A percentile compares a stretch with the other conserved stretches of the same genome.
These are phyloP conservation scores for Mrakiaceae sp. DNA, from an alignment of 1,284 basidiomycete genomes.

Conservation along the genomic window DNA sequence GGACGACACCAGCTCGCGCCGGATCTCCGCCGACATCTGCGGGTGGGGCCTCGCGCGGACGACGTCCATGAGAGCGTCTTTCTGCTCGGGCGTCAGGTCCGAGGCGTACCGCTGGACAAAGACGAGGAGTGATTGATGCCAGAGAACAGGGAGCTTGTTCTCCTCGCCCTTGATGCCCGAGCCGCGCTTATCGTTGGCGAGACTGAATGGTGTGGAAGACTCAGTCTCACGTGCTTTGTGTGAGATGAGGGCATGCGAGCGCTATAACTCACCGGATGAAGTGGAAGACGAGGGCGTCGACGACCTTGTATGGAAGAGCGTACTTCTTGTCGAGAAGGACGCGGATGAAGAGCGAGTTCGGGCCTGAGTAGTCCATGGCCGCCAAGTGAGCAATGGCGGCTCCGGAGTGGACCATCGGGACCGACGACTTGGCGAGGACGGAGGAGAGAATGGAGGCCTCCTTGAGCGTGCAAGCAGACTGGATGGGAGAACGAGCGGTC, in stretches of 20 bases:
- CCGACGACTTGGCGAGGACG: conserved; percentile 78
- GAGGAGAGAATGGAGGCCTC: conserved; percentile 93
- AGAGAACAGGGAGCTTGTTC: conserved; percentile 76
- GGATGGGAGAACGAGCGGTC: neutral
- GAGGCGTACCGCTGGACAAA: conserved; percentile 94
- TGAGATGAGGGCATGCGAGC: conserved; percentile 43
- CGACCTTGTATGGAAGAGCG: conserved; percentile 93
- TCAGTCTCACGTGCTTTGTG: neutral
- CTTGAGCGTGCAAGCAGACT: conserved; percentile 76
- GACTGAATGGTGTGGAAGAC: neutral
- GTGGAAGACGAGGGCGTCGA: conserved; percentile 95
- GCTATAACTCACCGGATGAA: conserved; percentile 89
- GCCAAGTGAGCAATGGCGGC: conserved; percentile 88
- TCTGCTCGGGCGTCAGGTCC: conserved; percentile 96
- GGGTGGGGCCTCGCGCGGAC: conserved; percentile 75
- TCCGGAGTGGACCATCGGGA: conserved; percentile 91
- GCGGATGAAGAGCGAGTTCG: conserved; percentile 94
- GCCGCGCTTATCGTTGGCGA: conserved; percentile 35
- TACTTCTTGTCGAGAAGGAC: conserved; percentile 97
- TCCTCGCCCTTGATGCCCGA: conserved; percentile 48
- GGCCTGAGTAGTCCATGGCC: conserved; percentile 94
- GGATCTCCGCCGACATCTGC: conserved; percentile 80
- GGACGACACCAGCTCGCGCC: conserved; percentile 56
- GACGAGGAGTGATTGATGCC: conserved; percentile 94
- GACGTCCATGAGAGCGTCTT: conserved; percentile 91